phyloP scores from a whole-genome alignment of 257 asterid genomes.

The Solanum rostratum region DNA sequence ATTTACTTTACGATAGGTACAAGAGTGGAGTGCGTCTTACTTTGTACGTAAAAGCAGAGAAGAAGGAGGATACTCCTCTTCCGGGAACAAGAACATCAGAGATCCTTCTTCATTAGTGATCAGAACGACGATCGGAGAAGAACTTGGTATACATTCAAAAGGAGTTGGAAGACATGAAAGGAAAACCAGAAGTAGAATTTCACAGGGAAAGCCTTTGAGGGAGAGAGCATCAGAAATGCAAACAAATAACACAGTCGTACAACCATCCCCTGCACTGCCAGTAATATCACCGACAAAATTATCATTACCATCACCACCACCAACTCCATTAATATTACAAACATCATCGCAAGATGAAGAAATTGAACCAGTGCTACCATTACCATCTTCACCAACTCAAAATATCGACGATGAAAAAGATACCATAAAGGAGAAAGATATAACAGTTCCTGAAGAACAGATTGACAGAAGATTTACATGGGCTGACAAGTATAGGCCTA shows the following conservation, averaged over 20 bases:
- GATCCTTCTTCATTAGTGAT: not conserved
- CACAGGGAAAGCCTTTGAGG: slow-evolving; percentile 67
- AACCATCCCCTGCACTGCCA: slow-evolving; percentile 10
- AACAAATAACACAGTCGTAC: not conserved
- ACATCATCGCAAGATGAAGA: not conserved
- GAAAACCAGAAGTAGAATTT: slow-evolving; percentile 3
- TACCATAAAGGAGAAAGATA: slow-evolving; percentile 8
- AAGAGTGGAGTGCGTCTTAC: slow-evolving; percentile 5
- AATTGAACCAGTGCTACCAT: not conserved
- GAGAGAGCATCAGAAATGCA: slow-evolving; percentile 43
- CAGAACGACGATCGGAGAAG: not conserved
- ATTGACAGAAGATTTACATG: slow-evolving; percentile 25
- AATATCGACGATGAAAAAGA: not conserved
- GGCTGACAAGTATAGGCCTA: slow-evolving; percentile 64
- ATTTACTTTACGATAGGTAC: slow-evolving; percentile 1
- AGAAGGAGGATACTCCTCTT: not conserved
- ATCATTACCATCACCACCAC: slow-evolving; percentile 13
- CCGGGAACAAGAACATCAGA: not conserved
- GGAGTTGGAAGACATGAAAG: not conserved
- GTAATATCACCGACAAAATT: not conserved
- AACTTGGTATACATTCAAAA: slow-evolving; percentile 3
- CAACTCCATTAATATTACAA: slow-evolving; percentile 5
- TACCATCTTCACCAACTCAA: slow-evolving; percentile 2
- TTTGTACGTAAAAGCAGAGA: not conserved
- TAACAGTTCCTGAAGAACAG: not conserved